These are phyloP conservation scores for Pisolithus orientalis DNA, from an alignment of 768 basidiomycete genomes.

Conservation along the genomic window DNA sequence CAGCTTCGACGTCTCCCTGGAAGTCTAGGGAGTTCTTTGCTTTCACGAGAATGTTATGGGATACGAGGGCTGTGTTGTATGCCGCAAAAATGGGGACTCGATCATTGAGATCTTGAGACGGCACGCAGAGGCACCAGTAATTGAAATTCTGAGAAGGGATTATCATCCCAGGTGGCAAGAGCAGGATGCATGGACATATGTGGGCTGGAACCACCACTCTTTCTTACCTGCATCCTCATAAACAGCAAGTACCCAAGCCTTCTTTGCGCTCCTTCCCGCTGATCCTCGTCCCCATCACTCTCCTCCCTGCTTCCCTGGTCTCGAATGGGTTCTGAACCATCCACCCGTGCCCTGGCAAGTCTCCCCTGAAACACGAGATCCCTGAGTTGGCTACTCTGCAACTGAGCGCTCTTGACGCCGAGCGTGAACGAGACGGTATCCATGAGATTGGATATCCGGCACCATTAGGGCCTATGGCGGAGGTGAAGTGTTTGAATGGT, in stretches of 20 bases:
- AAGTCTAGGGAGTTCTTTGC: slow-evolving; percentile 99
- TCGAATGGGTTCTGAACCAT: slow-evolving; percentile 35
- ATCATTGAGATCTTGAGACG: slow-evolving; percentile 53
- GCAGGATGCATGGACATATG: slow-evolving; percentile 46
- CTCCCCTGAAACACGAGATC: slow-evolving; percentile 95
- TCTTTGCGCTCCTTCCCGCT: slow-evolving; percentile 84
- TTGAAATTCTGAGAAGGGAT: slow-evolving; percentile 61
- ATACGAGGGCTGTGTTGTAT: slow-evolving; percentile 83
- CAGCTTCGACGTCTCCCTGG: slow-evolving; percentile 97
- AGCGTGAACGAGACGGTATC: slow-evolving; percentile 99
- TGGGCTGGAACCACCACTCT: slow-evolving; percentile 88
- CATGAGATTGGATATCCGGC: slow-evolving; percentile 99
- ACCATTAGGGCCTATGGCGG: slow-evolving; percentile 97
- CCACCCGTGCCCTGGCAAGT: slow-evolving; percentile 46
- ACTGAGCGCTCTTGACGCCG: slow-evolving; percentile 89
- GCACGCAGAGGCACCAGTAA: slow-evolving; percentile 85
- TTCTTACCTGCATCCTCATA: slow-evolving; percentile 71
- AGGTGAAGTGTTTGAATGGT: slow-evolving; percentile 90
- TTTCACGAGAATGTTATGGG: slow-evolving; percentile 95
- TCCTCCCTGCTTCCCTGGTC: slow-evolving; percentile 47
- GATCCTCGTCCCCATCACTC: slow-evolving; percentile 40
- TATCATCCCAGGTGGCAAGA: neutral
- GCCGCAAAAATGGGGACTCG: slow-evolving; percentile 77
- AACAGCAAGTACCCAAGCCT: slow-evolving; percentile 94
- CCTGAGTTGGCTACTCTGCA: slow-evolving; percentile 89